These are phyloP conservation scores for Ilyonectria robusta DNA, from an alignment of 2,329 filamentous ascomycete genomes.

Conservation along the genomic window DNA sequence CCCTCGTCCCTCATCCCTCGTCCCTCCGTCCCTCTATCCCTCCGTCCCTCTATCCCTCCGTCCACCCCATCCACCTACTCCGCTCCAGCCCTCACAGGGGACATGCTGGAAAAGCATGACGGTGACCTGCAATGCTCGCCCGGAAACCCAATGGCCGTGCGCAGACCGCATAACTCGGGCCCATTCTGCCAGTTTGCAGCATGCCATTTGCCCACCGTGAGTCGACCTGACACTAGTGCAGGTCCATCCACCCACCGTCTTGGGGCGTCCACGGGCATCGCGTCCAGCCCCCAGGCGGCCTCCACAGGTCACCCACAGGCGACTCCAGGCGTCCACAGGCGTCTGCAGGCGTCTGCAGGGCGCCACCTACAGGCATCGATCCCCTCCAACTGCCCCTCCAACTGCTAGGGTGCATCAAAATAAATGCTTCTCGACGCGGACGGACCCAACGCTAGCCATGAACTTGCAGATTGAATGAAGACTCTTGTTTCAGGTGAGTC, in stretches of 20 bases:
- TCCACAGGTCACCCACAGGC: constrained; percentile 3
- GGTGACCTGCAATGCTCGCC: constrained; percentile 24
- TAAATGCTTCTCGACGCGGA: constrained; percentile 35
- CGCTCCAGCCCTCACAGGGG: constrained; percentile 20
- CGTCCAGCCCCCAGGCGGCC: constrained; percentile 2
- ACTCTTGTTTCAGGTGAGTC: constrained; percentile 46
- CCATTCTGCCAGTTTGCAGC: constrained; percentile 35
- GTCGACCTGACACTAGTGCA: constrained; percentile 46
- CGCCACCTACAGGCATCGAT: neutral
- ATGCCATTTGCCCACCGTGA: constrained; percentile 37
- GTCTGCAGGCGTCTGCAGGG: neutral
- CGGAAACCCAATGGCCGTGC: constrained; percentile 24
- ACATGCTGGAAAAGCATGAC: constrained; percentile 28
- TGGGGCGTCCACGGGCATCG: constrained; percentile 25
- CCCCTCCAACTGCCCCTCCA: neutral
- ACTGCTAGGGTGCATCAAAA: constrained; percentile 36
- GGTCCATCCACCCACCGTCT: constrained; percentile 45
- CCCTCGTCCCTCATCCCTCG: constrained; percentile 23
- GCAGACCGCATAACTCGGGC: constrained; percentile 28
- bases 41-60: constrained; percentile 10
- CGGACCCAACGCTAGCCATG: constrained; percentile 39
- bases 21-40: constrained; percentile 12
- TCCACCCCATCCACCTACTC: constrained; percentile 8
- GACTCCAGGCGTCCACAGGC: neutral
- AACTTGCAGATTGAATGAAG: constrained; percentile 43